Percentiles rank a stretch among this genome's conserved stretches.
Conservation (phyloP, 2,329 filamentous ascomycete genomes). For the Penicillium sclerotigenum region DNA sequence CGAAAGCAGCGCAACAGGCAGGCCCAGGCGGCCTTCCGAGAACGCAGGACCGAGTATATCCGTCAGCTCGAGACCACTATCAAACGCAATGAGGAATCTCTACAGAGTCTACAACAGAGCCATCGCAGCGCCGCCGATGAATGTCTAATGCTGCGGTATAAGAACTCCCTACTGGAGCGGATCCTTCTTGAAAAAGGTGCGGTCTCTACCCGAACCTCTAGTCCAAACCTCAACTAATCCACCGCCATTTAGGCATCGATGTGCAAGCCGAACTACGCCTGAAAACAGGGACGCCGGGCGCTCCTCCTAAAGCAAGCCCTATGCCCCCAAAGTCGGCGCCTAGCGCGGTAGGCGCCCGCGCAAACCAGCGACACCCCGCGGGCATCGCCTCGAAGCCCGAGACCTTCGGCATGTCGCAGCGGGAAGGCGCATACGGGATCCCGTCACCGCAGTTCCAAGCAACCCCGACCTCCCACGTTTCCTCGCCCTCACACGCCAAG, state of each 20-base stretch:
- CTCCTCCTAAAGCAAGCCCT: constrained; percentile 60
- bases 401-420: constrained; percentile 50
- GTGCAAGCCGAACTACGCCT: constrained; percentile 92
- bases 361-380: constrained; percentile 66
- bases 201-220: background rate
- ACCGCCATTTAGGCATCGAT: constrained; percentile 69
- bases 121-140: constrained; percentile 94
- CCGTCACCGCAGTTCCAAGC: constrained; percentile 73
- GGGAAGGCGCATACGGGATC: constrained; percentile 37
- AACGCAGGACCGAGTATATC: constrained; percentile 97
- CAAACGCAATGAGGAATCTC: constrained; percentile 90
- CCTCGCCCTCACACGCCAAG: constrained; percentile 61
- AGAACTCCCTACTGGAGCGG: constrained; percentile 92
- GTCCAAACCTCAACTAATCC: constrained; percentile 1
- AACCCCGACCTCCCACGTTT: constrained; percentile 75
- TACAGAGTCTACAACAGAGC: constrained; percentile 88
- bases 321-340: constrained; percentile 69
- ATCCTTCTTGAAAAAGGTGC: constrained; percentile 93
- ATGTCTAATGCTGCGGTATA: constrained; percentile 96
- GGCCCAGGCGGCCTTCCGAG: constrained; percentile 94
- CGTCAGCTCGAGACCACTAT: constrained; percentile 98
- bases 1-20: constrained; percentile 96
- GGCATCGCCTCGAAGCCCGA: constrained; percentile 70
- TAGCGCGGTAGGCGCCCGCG: constrained; percentile 75
- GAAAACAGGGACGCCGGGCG: constrained; percentile 84